phyloP scores from a whole-genome alignment of 2,329 filamentous ascomycete genomes.

The Kalmusia sp. region DNA sequence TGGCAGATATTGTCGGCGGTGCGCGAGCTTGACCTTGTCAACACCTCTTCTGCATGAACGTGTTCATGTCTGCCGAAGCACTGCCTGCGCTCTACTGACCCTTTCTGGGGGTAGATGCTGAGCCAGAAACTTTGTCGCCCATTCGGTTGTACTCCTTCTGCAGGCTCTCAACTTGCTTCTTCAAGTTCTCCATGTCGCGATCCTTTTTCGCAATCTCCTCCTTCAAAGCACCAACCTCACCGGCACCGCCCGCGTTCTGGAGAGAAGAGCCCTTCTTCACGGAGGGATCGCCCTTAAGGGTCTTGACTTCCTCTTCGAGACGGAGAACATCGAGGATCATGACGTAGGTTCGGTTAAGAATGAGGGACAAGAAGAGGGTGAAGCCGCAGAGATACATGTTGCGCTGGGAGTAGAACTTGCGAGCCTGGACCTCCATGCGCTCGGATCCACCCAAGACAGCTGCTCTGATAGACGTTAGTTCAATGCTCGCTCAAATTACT shows the following conservation, averaged over 20 bases:
- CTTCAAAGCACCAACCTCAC: conserved; percentile 74
- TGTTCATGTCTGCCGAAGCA: conserved; percentile 17
- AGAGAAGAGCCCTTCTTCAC: conserved; percentile 72
- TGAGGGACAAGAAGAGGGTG: conserved; percentile 97
- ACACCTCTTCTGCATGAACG: conserved; percentile 12
- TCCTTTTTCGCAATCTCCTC: conserved; percentile 76
- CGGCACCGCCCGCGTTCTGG: conserved; percentile 73
- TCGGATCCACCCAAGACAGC: conserved; percentile 83
- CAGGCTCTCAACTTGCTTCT: conserved; percentile 89
- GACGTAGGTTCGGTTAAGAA: conserved; percentile 98
- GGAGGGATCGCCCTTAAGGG: conserved; percentile 73
- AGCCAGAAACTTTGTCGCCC: conserved; percentile 77
- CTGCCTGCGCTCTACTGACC: conserved; percentile 52
- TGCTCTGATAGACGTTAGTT: conserved; percentile 53
- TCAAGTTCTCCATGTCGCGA: conserved; percentile 81
- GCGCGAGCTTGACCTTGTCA: conserved; percentile 17
- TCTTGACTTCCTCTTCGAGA: conserved; percentile 90
- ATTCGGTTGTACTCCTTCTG: conserved; percentile 85
- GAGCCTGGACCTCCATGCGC: conserved; percentile 96
- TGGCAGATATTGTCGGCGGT: conserved; percentile 17
- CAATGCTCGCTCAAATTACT: neutral
- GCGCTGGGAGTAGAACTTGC: conserved; percentile 99
- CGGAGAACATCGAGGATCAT: conserved; percentile 94
- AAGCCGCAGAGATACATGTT: conserved; percentile 99
- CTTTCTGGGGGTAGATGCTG: conserved; percentile 61